Conservation (phyloP, 1,139 yeast species). For the Debaryomyces psychrophilus region DNA sequence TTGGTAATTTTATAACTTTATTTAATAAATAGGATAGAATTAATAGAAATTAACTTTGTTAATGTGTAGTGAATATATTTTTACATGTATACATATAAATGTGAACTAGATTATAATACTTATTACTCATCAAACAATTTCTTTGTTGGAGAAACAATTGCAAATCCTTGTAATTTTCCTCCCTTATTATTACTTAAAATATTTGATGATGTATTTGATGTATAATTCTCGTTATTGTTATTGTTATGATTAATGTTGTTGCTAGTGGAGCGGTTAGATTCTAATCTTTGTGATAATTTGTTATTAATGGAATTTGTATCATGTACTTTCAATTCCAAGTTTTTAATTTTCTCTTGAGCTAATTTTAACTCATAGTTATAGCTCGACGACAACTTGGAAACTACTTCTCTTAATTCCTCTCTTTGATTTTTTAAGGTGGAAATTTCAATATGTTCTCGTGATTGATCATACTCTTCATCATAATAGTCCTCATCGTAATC, state of each 20-base stretch:
- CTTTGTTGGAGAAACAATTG: slow-evolving; percentile 44
- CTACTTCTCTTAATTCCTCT: slow-evolving; percentile 61
- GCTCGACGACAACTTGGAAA: slow-evolving; percentile 38
- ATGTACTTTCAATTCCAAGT: slow-evolving; percentile 42
- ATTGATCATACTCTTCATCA: slow-evolving; percentile 23
- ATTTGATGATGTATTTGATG: slow-evolving; percentile 11
- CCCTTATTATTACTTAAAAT: slow-evolving; percentile 24
- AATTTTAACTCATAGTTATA: slow-evolving; percentile 41
- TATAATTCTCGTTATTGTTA: not conserved
- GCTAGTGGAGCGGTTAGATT: slow-evolving; percentile 4
- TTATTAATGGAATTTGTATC: slow-evolving; percentile 39
- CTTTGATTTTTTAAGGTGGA: slow-evolving; percentile 51
- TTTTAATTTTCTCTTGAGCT: slow-evolving; percentile 48
- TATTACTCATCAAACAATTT: slow-evolving; percentile 31
- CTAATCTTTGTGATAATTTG: slow-evolving; percentile 33
- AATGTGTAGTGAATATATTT: not conserved
- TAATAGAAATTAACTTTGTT: slow-evolving; percentile 2
- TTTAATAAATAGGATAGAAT: slow-evolving; percentile 7
- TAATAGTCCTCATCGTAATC: slow-evolving; percentile 11
- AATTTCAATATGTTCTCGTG: slow-evolving; percentile 36
- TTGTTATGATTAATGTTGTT: not conserved
- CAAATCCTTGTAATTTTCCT: slow-evolving; percentile 47
- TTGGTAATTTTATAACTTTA: slow-evolving; percentile 28
- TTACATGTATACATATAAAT: not conserved
- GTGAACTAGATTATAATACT: not conserved